Percentiles rank a stretch among this genome's conserved stretches.
Conservation (phyloP, 192 early-diverging fungal species). For the Podila horticola region DNA sequence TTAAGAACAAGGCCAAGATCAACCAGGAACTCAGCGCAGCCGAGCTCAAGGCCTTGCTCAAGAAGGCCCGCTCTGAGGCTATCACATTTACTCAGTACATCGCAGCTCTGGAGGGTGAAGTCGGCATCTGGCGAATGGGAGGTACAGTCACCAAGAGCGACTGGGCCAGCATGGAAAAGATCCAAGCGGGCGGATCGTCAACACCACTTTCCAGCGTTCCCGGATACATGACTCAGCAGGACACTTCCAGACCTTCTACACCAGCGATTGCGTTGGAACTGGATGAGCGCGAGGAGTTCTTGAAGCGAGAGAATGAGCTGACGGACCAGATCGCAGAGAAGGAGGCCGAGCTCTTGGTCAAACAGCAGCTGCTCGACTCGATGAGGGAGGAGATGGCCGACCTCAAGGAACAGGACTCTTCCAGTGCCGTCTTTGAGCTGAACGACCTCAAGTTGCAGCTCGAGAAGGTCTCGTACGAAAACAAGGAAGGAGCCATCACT, state of each 20-base stretch:
- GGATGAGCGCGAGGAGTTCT: conserved; percentile 95
- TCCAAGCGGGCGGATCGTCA: conserved; percentile 47
- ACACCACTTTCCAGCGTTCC: conserved; percentile 55
- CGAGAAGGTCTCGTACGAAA: conserved; percentile 89
- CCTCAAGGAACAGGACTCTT: conserved; percentile 71
- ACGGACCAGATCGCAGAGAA: conserved; percentile 93
- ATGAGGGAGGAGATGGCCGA: conserved; percentile 80
- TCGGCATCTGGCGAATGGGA: conserved; percentile 90
- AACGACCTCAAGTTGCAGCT: conserved; percentile 84
- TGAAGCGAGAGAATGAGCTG: conserved; percentile 96
- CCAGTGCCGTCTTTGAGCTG: conserved; percentile 64
- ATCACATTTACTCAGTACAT: conserved; percentile 87
- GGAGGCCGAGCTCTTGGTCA: conserved; percentile 80
- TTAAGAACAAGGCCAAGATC: conserved; percentile 99
- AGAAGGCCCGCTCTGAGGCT: conserved; percentile 86
- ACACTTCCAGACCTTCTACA: conserved; percentile 73
- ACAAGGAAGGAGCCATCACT: conserved; percentile 90
- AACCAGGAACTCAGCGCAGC: conserved; percentile 95
- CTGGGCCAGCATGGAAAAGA: conserved; percentile 69
- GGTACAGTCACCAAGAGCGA: conserved; percentile 69
- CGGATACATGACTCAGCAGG: conserved; percentile 58
- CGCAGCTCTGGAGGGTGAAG: conserved; percentile 86
- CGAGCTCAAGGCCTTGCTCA: conserved; percentile 95
- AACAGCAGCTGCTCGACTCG: conserved; percentile 64
- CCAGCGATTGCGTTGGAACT: conserved; percentile 81